Conservation (phyloP, 352 stramenopile species). For the Thalassiosira exigua region DNA sequence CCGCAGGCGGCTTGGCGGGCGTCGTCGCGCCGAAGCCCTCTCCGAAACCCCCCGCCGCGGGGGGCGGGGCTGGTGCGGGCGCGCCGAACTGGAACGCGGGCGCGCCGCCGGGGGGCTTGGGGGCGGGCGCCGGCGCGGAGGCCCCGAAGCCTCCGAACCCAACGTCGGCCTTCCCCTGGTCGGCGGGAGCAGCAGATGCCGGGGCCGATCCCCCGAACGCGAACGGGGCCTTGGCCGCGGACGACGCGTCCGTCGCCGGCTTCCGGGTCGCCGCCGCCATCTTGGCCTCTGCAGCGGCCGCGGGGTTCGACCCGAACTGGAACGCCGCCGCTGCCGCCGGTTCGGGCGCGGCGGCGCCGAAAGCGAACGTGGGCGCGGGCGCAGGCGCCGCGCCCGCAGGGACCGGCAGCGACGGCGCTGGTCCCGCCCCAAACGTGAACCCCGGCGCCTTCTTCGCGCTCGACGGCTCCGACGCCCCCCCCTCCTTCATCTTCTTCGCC, state of each 20-base stretch:
- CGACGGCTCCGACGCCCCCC: not conserved
- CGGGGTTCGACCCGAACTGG: conserved; percentile 10
- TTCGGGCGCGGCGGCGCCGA: conserved; percentile 7
- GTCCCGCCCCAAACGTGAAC: conserved; percentile 26
- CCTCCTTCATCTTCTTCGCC: conserved; percentile 3
- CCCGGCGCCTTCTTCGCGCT: conserved; percentile 16
- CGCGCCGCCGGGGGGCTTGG: not conserved
- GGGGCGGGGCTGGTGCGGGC: conserved; percentile 6
- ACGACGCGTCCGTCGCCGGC: conserved; percentile 12
- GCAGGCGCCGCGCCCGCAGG: not conserved
- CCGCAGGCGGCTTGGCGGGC: not conserved
- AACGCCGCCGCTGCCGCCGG: conserved; percentile 6
- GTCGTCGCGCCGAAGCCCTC: not conserved
- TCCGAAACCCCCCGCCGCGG: conserved; percentile 1
- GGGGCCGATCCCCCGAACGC: conserved; percentile 2
- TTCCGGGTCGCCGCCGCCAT: not conserved
- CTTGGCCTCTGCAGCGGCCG: conserved; percentile 5
- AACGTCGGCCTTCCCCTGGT: conserved; percentile 1
- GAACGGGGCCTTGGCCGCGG: not conserved
- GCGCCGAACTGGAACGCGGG: conserved; percentile 30
- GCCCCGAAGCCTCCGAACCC: conserved; percentile 9
- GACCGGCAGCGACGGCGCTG: conserved; percentile 2
- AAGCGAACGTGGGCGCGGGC: not conserved
- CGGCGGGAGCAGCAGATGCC: not conserved
- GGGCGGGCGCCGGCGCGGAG: not conserved